Base-by-base conservation (phyloP, 2,329 filamentous ascomycete genomes). In the Fusarium anguioides region DNA sequence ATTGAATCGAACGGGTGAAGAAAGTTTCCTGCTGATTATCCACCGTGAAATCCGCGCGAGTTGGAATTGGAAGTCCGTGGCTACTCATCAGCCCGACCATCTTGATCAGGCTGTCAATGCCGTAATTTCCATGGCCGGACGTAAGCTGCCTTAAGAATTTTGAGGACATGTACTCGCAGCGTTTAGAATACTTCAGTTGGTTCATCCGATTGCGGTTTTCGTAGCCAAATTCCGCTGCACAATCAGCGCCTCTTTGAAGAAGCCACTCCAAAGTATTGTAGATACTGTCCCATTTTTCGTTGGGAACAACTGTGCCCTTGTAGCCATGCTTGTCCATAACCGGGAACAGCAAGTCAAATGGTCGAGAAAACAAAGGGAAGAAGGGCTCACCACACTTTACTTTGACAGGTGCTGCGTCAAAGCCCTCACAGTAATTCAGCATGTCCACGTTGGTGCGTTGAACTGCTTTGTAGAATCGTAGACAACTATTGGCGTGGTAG, bases 251-350 rank as follows among this genome's bases (percentile, higher is more conserved):
- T 35, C 44, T 61, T 11, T 65, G 33, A 6, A 66, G 46, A 7
- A 66, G 31, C 56, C 63, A 65, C 18, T 41, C 14, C 27, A 66
- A 18, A n/a, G 21, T 27, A 8, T 35, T 12, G 8, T 33, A 42
- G 23, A 35, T 15, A 3, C 14, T 24, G 5, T 35, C 41, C 8
- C 24, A 21, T 3, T 20, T 6, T 8, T 5, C 14, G 6, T 29
- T 14, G 27, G 11, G 10, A 14, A 9, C n/a, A n/a, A n/a, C n/a
- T n/a, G n/a, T n/a, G n/a, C n/a, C n/a, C n/a, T n/a, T n/a, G n/a
- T n/a, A n/a, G n/a, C n/a, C n/a, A n/a, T n/a, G n/a, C n/a, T n/a
- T n/a, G n/a, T n/a, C n/a, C n/a, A n/a, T n/a, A n/a, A n/a, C n/a
- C n/a, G n/a, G n/a, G n/a, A n/a, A 26, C 24, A 26, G 24, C 24